phyloP scores from a whole-genome alignment of 495 filamentous ascomycete genomes.

The Entonaema liquescens region DNA sequence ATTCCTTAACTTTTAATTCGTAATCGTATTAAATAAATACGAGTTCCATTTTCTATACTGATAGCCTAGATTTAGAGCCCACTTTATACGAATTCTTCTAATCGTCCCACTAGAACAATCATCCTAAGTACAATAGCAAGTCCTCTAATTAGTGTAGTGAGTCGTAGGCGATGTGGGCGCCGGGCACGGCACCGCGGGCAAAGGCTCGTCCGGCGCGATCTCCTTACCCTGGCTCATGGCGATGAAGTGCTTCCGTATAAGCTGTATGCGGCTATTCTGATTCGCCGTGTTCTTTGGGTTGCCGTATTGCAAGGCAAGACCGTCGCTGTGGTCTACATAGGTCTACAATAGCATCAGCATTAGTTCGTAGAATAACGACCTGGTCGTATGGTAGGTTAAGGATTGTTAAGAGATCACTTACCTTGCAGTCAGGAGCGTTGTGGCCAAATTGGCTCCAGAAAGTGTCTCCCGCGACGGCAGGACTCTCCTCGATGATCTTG shows the following conservation, averaged over 20 bases:
- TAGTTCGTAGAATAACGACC: neutral
- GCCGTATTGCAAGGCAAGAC: conserved; percentile 59
- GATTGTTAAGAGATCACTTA: conserved; percentile 37
- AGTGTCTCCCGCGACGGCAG: conserved; percentile 54
- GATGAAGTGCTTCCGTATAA: conserved; percentile 57
- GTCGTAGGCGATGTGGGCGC: conserved; percentile 44
- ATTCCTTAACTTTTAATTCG: no score
- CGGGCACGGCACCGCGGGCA: conserved; percentile 46
- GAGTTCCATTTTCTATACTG: neutral
- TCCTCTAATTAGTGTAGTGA: no score
- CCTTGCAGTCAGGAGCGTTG: conserved; percentile 58
- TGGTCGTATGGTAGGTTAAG: neutral
- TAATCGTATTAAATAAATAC: neutral
- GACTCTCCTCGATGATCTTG: conserved; percentile 53
- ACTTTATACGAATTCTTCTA: neutral
- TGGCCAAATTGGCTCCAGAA: conserved; percentile 64
- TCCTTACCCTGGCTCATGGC: conserved; percentile 48
- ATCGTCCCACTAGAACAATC: neutral
- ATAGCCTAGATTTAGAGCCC: neutral
- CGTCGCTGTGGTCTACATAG: conserved; percentile 54
- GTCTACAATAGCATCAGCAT: conserved; percentile 34
- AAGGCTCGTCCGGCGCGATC: conserved; percentile 36
- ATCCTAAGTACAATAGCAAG: no score
- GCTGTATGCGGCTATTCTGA: conserved; percentile 52
- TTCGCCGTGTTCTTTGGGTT: conserved; percentile 56